phyloP scores from a whole-genome alignment of 805 yeast species.

The Candida ulmi region DNA sequence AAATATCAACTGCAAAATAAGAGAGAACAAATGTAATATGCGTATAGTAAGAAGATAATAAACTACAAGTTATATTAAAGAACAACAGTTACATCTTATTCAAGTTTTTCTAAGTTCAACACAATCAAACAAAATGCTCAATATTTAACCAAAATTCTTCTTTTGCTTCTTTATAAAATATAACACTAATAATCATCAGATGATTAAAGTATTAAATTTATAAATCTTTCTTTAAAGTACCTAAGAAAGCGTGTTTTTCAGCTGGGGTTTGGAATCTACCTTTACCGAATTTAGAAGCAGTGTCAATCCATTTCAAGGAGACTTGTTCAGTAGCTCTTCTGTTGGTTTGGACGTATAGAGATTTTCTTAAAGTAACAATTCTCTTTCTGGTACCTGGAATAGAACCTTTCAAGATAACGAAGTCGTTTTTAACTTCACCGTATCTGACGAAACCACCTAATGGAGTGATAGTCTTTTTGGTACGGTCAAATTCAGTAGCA shows the following conservation, averaged over 20 bases:
- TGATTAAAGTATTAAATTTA: slow-evolving; percentile 29
- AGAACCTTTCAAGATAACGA: slow-evolving; percentile 96
- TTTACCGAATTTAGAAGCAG: slow-evolving; percentile 99
- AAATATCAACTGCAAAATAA: no score
- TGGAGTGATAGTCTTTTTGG: slow-evolving; percentile 99
- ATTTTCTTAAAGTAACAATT: slow-evolving; percentile 97
- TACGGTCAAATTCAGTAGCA: slow-evolving; percentile 98
- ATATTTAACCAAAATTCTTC: no score
- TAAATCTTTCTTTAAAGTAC: slow-evolving; percentile 98
- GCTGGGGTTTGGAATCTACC: slow-evolving; percentile 99
- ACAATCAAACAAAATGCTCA: neutral
- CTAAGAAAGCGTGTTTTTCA: slow-evolving; percentile 99
- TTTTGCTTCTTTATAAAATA: no score
- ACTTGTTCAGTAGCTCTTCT: slow-evolving; percentile 97
- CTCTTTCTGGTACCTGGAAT: slow-evolving; percentile 99
- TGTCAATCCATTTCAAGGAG: slow-evolving; percentile 98
- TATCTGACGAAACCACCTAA: slow-evolving; percentile 99
- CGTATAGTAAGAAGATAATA: no score
- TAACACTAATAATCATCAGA: no score
- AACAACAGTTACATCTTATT: neutral
- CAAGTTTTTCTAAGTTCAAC: neutral
- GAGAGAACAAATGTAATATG: no score
- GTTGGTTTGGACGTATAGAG: slow-evolving; percentile 94
- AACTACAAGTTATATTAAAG: neutral
- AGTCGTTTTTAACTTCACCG: slow-evolving; percentile 98